phyloP scores from a whole-genome alignment of 495 filamentous ascomycete genomes.

The Clavariopsis aquatica region DNA sequence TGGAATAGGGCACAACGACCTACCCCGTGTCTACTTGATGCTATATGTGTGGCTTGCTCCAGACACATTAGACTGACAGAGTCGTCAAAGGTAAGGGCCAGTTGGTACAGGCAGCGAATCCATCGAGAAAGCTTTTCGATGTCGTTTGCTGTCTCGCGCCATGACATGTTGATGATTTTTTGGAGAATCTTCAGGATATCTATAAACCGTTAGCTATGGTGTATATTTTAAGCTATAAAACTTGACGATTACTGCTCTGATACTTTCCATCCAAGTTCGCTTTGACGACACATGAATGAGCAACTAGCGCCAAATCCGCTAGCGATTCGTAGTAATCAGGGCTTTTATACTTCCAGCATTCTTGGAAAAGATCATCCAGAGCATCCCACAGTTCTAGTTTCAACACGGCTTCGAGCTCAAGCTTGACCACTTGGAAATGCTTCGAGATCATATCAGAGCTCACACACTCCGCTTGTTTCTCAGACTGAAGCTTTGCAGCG shows the following conservation, averaged over 20 bases:
- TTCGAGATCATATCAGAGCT: constrained; percentile 59
- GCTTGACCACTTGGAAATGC: constrained; percentile 63
- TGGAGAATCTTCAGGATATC: constrained; percentile 40
- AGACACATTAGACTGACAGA: constrained; percentile 42
- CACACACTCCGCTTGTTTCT: constrained; percentile 48
- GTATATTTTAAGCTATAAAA: background rate
- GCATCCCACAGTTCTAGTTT: constrained; percentile 67
- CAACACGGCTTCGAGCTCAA: constrained; percentile 75
- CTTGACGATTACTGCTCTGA: constrained; percentile 33
- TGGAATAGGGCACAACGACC: constrained; percentile 6
- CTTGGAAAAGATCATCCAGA: constrained; percentile 61
- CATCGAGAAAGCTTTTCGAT: constrained; percentile 64
- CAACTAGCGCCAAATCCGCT: constrained; percentile 44
- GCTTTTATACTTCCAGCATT: constrained; percentile 37
- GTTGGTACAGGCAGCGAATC: constrained; percentile 70
- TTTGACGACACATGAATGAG: constrained; percentile 32
- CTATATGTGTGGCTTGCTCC: constrained; percentile 44
- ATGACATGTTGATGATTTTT: constrained; percentile 65
- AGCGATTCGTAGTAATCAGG: constrained; percentile 42
- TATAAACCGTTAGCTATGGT: background rate
- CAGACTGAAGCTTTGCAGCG: constrained; percentile 36
- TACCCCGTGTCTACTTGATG: constrained; percentile 34
- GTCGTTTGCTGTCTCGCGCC: constrained; percentile 54
- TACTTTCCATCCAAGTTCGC: constrained; percentile 17
- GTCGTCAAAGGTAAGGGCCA: constrained; percentile 53